Evolutionary conservation across 768 basidiomycete genomes (phyloP).

Genomic region (Ramaria rubella): DNA sequence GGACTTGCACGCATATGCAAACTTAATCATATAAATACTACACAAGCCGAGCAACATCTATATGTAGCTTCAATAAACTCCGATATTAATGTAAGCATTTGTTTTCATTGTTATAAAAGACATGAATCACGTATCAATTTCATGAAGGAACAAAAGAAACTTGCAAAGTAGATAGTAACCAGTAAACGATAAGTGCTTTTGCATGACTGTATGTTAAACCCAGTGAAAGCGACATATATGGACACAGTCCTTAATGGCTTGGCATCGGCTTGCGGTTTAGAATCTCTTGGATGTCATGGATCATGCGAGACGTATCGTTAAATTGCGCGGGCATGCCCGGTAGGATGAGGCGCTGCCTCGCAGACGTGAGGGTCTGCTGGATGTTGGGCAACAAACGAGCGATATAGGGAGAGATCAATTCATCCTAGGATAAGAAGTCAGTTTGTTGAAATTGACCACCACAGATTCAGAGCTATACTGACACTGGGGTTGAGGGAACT

Average conservation of each 20-base stretch:
- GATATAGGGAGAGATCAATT: conserved; percentile 75
- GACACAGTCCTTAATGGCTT: conserved; percentile 6
- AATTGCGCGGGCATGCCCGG: conserved; percentile 58
- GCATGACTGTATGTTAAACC: neutral
- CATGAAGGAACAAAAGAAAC: neutral
- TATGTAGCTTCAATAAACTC: too few species aligned
- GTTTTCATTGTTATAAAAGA: too few species aligned
- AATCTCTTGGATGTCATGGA: conserved; percentile 71
- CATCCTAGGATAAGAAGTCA: conserved; percentile 44
- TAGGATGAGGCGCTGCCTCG: conserved; percentile 75
- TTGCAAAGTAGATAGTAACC: neutral
- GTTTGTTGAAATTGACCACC: conserved; percentile 8
- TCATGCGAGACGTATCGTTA: conserved; percentile 60
- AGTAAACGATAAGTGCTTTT: neutral
- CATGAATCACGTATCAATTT: too few species aligned
- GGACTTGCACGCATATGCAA: too few species aligned
- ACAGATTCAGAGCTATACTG: conserved; percentile 18
- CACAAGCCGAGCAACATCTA: too few species aligned
- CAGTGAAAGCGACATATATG: neutral
- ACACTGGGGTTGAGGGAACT: conserved; percentile 68
- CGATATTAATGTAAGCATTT: too few species aligned
- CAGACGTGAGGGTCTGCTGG: conserved; percentile 66
- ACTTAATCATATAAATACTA: too few species aligned
- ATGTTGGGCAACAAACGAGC: conserved; percentile 77
- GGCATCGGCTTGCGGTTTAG: conserved; percentile 39